Base-by-base conservation (phyloP, 1,284 basidiomycete species). In the Mycosarcoma mackinlayi region DNA sequence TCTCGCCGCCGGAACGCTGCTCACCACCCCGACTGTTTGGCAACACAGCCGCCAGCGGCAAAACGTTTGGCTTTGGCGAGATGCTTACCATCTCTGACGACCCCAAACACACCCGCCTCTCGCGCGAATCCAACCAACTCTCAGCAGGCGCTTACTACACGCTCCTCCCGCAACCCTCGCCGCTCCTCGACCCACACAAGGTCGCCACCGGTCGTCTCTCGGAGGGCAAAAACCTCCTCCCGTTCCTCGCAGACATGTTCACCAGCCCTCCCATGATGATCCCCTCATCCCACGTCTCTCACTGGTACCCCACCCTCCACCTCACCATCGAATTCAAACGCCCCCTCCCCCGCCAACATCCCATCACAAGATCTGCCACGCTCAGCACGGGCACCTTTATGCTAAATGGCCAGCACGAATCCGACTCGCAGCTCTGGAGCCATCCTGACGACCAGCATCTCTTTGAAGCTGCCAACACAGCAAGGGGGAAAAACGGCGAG, bases 321-420 rank as follows among this genome's bases (percentile, higher is more conserved):
- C 41, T 73, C 18, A 65, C 71, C 7, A 64, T 73, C 31, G 71
- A 73, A 37, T 73, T 73, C 50, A 73, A 73, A 62, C 33, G 60
- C 4, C 6, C 27, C 9, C 31, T 73, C 0, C 66, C 71, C 9
- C n/a, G n/a, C n/a, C n/a, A n/a, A n/a, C n/a, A n/a, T n/a, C 13
- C 10, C 30, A 5, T 70, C 8, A 24, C 40, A 3, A 33, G 60
- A 37, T 40, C 45, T 2, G 71, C 56, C 3, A 64, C 53, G 7
- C 44, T 38, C 16, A 40, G 46, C 1, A 48, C 25, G 11, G 71
- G 66, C 8, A 52, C 38, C 3, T 73, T 57, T 46, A 64, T 73
- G 54, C 47, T 61, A 39, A 64, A 70, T 31, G 71, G 71, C 19
- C 71, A 73, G 31, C 71, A 73, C 48, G 71, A 73, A 46, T 23